Evolutionary conservation across 352 stramenopile species (phyloP).

Genomic region (Globisporangium spiculum): DNA sequence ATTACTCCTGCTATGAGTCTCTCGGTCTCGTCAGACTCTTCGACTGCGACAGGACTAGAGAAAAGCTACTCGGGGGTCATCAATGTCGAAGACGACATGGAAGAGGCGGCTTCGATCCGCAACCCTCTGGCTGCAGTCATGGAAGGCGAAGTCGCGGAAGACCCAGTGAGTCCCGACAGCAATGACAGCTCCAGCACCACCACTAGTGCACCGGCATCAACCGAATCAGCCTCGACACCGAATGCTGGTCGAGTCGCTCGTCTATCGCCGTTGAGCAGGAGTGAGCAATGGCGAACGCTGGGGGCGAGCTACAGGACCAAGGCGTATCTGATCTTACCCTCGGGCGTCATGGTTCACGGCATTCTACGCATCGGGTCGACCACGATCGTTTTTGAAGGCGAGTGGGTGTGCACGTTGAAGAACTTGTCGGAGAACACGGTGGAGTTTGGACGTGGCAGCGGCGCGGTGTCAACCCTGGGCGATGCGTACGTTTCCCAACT

Average conservation of each 20-base stretch:
- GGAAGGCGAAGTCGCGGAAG: conserved; percentile 13
- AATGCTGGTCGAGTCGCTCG: neutral
- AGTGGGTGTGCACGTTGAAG: conserved; percentile 67
- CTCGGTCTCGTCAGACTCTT: conserved; percentile 12
- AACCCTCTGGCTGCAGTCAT: conserved; percentile 19
- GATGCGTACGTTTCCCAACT: conserved; percentile 67
- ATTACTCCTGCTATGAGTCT: conserved; percentile 17
- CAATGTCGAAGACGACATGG: conserved; percentile 17
- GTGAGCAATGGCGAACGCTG: conserved; percentile 70
- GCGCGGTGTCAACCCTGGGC: conserved; percentile 34
- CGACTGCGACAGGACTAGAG: conserved; percentile 17
- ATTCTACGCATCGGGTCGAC: conserved; percentile 64
- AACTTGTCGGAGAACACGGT: conserved; percentile 40
- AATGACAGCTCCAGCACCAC: neutral
- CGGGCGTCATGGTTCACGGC: conserved; percentile 68
- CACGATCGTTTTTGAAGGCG: conserved; percentile 81
- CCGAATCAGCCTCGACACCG: neutral
- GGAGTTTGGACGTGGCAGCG: neutral
- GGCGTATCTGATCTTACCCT: conserved; percentile 72
- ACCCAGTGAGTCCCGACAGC: conserved; percentile 14
- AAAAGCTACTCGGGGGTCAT: conserved; percentile 20
- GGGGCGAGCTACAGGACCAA: conserved; percentile 69
- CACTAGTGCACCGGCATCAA: neutral
- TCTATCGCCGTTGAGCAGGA: conserved; percentile 27
- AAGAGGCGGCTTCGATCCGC: conserved; percentile 14